A percentile compares a stretch with the other conserved stretches of the same genome.
phyloP scores from a whole-genome alignment of 2,329 filamentous ascomycete genomes.

The Aspergillus pseudotamarii region DNA sequence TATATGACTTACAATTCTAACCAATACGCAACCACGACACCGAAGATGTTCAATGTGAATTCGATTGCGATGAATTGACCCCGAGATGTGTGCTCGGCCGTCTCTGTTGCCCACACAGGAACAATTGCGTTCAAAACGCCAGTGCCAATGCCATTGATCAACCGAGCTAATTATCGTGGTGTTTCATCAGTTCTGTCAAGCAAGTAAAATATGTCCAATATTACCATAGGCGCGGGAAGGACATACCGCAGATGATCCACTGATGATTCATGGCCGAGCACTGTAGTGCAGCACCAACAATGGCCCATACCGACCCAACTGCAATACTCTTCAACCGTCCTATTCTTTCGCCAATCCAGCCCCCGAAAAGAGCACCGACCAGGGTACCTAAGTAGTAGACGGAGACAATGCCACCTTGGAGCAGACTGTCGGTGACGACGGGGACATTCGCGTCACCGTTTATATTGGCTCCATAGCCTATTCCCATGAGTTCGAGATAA shows the following conservation, averaged over 20 bases:
- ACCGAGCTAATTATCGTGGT: slow-evolving; percentile 46
- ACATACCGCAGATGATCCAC: slow-evolving; percentile 70
- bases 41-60: slow-evolving; percentile 73
- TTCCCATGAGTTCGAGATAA: slow-evolving; percentile 67
- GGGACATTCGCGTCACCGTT: slow-evolving; percentile 46
- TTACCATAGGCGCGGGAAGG: too few species aligned
- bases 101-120: slow-evolving; percentile 73
- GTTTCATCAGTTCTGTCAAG: too few species aligned
- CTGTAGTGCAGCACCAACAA: slow-evolving; percentile 66
- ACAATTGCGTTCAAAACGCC: slow-evolving; percentile 72
- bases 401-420: slow-evolving; percentile 66
- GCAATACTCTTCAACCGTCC: slow-evolving; percentile 68
- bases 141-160: slow-evolving; percentile 68
- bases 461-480: slow-evolving; percentile 61
- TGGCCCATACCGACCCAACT: slow-evolving; percentile 59
- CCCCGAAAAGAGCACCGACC: slow-evolving; percentile 64
- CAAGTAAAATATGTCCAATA: too few species aligned
- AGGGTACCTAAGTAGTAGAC: slow-evolving; percentile 64
- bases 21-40: slow-evolving; percentile 68
- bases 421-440: slow-evolving; percentile 61
- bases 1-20: slow-evolving; percentile 49
- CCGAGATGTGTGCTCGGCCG: slow-evolving; percentile 66
- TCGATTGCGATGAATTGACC: slow-evolving; percentile 72
- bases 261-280: slow-evolving; percentile 65
- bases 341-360: slow-evolving; percentile 64